These are phyloP conservation scores for Eimeria brunetti DNA, from an alignment of 169 alveolate genomes.

Conservation along the genomic window DNA sequence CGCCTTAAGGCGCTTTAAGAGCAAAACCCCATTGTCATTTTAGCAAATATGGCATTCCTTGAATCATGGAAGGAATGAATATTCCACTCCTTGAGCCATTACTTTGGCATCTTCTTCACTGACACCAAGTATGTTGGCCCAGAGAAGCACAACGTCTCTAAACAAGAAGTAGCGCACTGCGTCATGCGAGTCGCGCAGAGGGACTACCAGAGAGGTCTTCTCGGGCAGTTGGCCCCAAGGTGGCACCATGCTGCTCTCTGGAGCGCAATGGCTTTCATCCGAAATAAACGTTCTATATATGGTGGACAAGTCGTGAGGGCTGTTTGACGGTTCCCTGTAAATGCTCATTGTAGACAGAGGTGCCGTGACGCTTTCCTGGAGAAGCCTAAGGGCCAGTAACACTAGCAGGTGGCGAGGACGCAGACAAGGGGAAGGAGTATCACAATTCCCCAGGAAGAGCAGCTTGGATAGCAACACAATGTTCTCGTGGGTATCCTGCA, in stretches of 20 bases:
- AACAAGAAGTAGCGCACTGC: slow-evolving; percentile 27
- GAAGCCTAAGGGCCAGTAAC: slow-evolving; percentile 55
- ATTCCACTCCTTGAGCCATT: slow-evolving; percentile 38
- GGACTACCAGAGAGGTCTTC: slow-evolving; percentile 21
- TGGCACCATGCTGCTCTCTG: not conserved
- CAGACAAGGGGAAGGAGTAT: not conserved
- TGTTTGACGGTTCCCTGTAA: not conserved
- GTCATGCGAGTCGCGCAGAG: slow-evolving; percentile 35
- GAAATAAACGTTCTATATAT: not conserved
- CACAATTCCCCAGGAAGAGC: not conserved
- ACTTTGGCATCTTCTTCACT: slow-evolving; percentile 46
- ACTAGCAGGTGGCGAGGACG: slow-evolving; percentile 52
- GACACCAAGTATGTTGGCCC: slow-evolving; percentile 48
- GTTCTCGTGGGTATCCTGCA: slow-evolving; percentile 54
- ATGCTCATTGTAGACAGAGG: slow-evolving; percentile 6
- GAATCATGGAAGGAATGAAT: slow-evolving; percentile 17
- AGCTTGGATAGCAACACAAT: slow-evolving; percentile 14
- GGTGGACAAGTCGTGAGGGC: not conserved
- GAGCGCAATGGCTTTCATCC: not conserved
- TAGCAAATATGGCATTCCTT: not conserved
- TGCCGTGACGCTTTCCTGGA: slow-evolving; percentile 44
- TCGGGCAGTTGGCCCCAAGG: not conserved
- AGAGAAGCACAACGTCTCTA: slow-evolving; percentile 45
- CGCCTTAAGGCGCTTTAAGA: not conserved
- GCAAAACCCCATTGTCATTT: not conserved